Percentiles rank a stretch among this genome's conserved stretches.
phyloP scores from a whole-genome alignment of 805 yeast genomes.

The Saccharomycopsis babjevae region DNA sequence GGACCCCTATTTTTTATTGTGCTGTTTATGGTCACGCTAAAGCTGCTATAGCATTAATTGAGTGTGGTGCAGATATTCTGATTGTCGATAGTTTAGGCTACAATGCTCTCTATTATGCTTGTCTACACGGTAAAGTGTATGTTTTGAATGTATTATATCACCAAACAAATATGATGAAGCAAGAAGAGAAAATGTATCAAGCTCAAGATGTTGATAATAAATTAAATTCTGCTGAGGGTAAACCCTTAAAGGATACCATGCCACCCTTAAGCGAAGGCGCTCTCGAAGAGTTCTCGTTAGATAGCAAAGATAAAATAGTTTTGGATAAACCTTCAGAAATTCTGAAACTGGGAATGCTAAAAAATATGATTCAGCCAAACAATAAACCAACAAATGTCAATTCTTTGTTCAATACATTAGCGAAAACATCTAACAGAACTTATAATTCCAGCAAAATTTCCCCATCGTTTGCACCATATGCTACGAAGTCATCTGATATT shows the following conservation, averaged over 20 bases:
- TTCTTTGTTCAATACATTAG: background rate
- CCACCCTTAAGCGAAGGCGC: too few relatives aligned
- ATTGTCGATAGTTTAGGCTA: slow-evolving; percentile 70
- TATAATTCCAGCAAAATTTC: background rate
- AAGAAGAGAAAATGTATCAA: background rate
- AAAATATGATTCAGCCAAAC: background rate
- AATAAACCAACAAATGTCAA: background rate
- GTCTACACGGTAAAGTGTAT: slow-evolving; percentile 87
- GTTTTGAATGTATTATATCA: slow-evolving; percentile 59
- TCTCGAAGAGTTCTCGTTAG: background rate
- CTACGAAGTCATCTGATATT: background rate
- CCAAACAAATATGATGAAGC: background rate
- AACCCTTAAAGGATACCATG: too few relatives aligned
- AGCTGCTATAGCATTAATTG: slow-evolving; percentile 61
- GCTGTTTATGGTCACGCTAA: slow-evolving; percentile 72
- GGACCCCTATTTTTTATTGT: slow-evolving; percentile 92
- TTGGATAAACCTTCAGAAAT: background rate
- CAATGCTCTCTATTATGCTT: slow-evolving; percentile 78
- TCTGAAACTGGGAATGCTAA: background rate
- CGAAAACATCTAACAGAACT: background rate
- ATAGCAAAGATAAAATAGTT: background rate
- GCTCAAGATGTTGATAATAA: background rate
- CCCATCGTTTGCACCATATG: background rate
- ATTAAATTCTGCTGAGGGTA: too few relatives aligned
- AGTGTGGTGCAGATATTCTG: slow-evolving; percentile 59